Evolutionary conservation across 768 basidiomycete species (phyloP).

Genomic region (Lactifluus rugatus): DNA sequence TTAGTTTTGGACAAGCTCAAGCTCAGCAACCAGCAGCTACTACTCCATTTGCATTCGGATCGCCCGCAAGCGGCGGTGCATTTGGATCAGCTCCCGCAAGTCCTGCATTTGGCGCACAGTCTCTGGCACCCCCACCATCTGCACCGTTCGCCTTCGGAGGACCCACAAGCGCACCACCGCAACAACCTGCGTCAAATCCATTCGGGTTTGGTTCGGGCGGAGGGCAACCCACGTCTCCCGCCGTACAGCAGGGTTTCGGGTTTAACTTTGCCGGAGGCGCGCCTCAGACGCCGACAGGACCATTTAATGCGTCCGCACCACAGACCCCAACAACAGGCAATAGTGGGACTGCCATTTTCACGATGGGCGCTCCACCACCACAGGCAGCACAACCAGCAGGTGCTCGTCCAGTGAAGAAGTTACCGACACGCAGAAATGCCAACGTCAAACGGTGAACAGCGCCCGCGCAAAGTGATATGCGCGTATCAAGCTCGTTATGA

Average conservation of each 20-base stretch:
- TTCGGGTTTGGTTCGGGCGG: slow-evolving; percentile 25
- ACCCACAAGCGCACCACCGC: slow-evolving; percentile 25
- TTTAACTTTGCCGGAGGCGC: slow-evolving; percentile 23
- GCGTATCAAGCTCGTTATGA: neutral
- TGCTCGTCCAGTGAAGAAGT: slow-evolving; percentile 25
- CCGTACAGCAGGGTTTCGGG: slow-evolving; percentile 20
- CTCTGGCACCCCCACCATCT: slow-evolving; percentile 11
- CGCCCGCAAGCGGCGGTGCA: slow-evolving; percentile 18
- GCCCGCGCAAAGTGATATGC: neutral
- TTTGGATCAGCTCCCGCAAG: slow-evolving; percentile 24
- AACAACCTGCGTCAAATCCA: slow-evolving; percentile 25
- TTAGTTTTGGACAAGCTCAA: slow-evolving; percentile 25
- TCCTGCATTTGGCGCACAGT: slow-evolving; percentile 13
- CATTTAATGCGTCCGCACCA: slow-evolving; percentile 23
- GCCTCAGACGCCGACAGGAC: slow-evolving; percentile 21
- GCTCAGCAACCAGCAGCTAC: slow-evolving; percentile 24
- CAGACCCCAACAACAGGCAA: slow-evolving; percentile 8
- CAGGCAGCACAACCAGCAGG: slow-evolving; percentile 17
- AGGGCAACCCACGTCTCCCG: slow-evolving; percentile 28
- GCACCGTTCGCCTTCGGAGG: slow-evolving; percentile 23
- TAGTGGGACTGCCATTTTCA: slow-evolving; percentile 22
- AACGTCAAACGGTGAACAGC: slow-evolving; percentile 10
- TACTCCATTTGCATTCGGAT: slow-evolving; percentile 23
- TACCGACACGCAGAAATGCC: slow-evolving; percentile 27
- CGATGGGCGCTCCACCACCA: slow-evolving; percentile 24